These are phyloP conservation scores for Pyrenula massariospora DNA, from an alignment of 495 filamentous ascomycete species.

Conservation along the genomic window DNA sequence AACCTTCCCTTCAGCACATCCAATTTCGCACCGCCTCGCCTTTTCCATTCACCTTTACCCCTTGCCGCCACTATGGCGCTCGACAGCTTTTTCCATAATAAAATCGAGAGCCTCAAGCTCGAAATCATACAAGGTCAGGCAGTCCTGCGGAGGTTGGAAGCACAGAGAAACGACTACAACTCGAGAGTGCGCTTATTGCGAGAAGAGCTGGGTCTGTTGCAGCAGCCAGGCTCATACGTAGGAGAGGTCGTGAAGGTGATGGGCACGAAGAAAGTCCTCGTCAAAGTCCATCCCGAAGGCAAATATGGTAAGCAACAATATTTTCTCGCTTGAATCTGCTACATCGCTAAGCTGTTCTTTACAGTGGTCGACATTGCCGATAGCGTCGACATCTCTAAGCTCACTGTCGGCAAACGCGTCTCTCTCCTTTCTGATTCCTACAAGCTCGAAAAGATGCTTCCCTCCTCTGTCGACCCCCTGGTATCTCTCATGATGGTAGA, in stretches of 20 bases:
- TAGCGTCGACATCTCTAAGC: slow-evolving; percentile 84
- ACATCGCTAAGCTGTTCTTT: slow-evolving; percentile 8
- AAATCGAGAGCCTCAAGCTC: slow-evolving; percentile 99
- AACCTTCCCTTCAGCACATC: too few relatives aligned
- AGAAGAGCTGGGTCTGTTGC: slow-evolving; percentile 90
- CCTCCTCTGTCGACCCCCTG: slow-evolving; percentile 92
- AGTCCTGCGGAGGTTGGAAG: slow-evolving; percentile 85
- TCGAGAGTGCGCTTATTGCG: slow-evolving; percentile 88
- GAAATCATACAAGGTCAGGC: slow-evolving; percentile 98
- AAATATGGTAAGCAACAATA: slow-evolving; percentile 79
- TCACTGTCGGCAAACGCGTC: slow-evolving; percentile 95
- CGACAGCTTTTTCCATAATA: slow-evolving; percentile 98
- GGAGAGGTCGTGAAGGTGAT: slow-evolving; percentile 99
- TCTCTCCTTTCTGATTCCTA: slow-evolving; percentile 92
- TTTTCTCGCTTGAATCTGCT: neutral
- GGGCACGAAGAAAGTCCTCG: slow-evolving; percentile 97
- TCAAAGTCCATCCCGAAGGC: slow-evolving; percentile 97
- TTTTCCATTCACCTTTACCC: slow-evolving; percentile 18
- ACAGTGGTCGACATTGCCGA: slow-evolving; percentile 95
- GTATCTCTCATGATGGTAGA: slow-evolving; percentile 99
- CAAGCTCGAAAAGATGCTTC: slow-evolving; percentile 96
- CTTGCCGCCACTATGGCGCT: slow-evolving; percentile 68
- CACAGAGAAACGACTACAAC: slow-evolving; percentile 98
- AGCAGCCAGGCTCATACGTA: slow-evolving; percentile 96
- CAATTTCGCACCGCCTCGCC: too few relatives aligned